A percentile compares a stretch with the other conserved stretches of the same genome.
These are phyloP conservation scores for Boeremia lycopersici DNA, from an alignment of 2,329 filamentous ascomycete genomes.

Conservation along the genomic window DNA sequence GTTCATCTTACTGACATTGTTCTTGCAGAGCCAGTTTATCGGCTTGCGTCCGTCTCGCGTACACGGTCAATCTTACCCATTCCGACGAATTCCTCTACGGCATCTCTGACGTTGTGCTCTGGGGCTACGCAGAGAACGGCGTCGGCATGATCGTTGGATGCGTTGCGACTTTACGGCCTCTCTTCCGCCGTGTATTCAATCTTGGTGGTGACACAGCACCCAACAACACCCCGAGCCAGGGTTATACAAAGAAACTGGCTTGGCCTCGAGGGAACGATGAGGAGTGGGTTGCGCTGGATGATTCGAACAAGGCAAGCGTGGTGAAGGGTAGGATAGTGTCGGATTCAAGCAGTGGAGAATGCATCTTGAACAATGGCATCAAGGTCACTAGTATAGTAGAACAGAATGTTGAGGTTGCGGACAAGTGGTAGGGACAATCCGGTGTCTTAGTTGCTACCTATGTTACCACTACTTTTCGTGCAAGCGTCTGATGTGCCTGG, in stretches of 20 bases:
- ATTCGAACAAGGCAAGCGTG: conserved; percentile 1
- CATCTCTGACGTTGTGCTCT: conserved; percentile 45
- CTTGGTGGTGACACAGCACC: conserved; percentile 20
- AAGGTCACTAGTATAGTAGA: conserved; percentile 2
- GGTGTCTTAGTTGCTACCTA: neutral
- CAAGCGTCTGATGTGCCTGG: no score
- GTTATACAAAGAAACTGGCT: neutral
- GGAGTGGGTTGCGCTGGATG: conserved; percentile 13
- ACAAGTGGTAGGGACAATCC: neutral
- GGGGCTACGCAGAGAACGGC: conserved; percentile 47
- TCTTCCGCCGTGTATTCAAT: conserved; percentile 35
- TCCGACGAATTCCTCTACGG: conserved; percentile 40
- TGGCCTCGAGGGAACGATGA: neutral
- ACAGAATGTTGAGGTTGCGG: neutral
- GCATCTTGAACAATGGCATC: conserved; percentile 2
- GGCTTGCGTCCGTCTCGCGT: conserved; percentile 43
- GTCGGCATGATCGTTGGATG: conserved; percentile 45
- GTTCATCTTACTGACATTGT: neutral
- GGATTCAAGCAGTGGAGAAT: conserved; percentile 9
- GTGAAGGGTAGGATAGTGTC: neutral
- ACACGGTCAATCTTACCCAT: conserved; percentile 44
- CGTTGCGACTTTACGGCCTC: conserved; percentile 42
- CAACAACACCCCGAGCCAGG: neutral
- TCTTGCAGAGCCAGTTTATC: conserved; percentile 34
- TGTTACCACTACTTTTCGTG: neutral